Conservation (phyloP, 2,329 filamentous ascomycete genomes). For the Pyricularia pennisetigena region DNA sequence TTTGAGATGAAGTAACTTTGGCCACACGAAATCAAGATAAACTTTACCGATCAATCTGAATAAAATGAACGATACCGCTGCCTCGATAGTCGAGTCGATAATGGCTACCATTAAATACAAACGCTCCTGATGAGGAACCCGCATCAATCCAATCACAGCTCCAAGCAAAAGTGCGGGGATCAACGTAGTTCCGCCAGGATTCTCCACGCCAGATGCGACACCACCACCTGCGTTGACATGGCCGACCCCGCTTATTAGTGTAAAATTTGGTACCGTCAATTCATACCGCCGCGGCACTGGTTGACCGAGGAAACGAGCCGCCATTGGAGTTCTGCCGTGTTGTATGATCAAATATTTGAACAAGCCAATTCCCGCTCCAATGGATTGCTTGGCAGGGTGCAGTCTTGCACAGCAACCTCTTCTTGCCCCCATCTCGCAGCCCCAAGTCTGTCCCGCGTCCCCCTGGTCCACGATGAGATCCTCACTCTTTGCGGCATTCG, state of each 20-base stretch:
- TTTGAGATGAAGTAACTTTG: too few species aligned
- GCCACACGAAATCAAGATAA: too few species aligned
- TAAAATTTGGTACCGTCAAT: neutral
- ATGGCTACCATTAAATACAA: neutral
- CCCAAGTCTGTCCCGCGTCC: neutral
- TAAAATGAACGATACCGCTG: too few species aligned
- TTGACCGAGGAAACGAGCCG: neutral
- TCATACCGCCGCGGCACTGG: neutral
- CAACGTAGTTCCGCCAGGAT: neutral
- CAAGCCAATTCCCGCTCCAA: neutral
- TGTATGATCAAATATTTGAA: neutral
- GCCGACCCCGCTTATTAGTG: neutral
- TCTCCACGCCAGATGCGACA: neutral
- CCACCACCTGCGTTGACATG: neutral
- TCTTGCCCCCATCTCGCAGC: neutral
- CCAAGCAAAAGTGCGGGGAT: neutral
- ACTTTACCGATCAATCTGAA: too few species aligned
- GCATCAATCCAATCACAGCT: neutral
- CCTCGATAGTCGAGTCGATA: too few species aligned
- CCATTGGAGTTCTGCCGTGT: neutral
- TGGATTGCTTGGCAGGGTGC: neutral
- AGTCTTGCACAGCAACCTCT: neutral
- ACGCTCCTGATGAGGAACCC: neutral
- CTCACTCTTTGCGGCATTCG: neutral
- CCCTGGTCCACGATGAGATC: neutral